Conservation (phyloP, 169 alveolate species). For the Plasmodium inui region DNA sequence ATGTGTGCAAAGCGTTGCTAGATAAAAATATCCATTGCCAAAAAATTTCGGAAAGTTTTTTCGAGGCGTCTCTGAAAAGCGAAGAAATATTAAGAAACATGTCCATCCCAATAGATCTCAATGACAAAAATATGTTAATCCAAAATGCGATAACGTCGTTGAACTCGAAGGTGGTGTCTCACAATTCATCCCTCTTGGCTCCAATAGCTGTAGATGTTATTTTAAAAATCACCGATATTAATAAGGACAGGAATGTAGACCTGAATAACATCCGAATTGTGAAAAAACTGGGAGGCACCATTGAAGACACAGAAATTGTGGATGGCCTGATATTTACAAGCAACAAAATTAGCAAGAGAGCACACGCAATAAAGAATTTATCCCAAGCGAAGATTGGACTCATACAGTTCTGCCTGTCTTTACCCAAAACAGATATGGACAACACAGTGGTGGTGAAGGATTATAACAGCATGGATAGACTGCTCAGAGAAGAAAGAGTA, state of each 20-base stretch:
- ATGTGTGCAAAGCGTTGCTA: conserved; percentile 94
- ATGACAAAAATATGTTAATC: conserved; percentile 94
- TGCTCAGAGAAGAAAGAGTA: conserved; percentile 98
- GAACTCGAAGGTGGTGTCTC: conserved; percentile 98
- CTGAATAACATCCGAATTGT: conserved; percentile 90
- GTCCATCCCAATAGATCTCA: conserved; percentile 94
- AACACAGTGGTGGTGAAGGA: conserved; percentile 95
- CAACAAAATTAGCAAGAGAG: conserved; percentile 95
- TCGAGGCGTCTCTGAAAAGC: conserved; percentile 90
- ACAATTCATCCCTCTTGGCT: conserved; percentile 96
- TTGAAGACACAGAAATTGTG: conserved; percentile 98
- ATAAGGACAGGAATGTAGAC: conserved; percentile 90
- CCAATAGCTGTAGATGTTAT: conserved; percentile 99
- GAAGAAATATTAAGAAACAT: conserved; percentile 94
- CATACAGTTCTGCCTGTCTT: conserved; percentile 98
- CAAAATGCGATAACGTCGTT: conserved; percentile 97
- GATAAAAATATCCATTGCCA: conserved; percentile 98
- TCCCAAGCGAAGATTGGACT: conserved; percentile 97
- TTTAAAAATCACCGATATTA: conserved; percentile 81
- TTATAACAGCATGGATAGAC: conserved; percentile 93
- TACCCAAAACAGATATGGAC: conserved; percentile 99
- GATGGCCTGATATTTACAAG: conserved; percentile 98
- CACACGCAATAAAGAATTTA: conserved; percentile 96
- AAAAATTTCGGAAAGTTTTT: conserved; percentile 96
- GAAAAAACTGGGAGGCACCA: conserved; percentile 98